Conservation (phyloP, 345 rosid species). For the Eucalyptus pauciflora region DNA sequence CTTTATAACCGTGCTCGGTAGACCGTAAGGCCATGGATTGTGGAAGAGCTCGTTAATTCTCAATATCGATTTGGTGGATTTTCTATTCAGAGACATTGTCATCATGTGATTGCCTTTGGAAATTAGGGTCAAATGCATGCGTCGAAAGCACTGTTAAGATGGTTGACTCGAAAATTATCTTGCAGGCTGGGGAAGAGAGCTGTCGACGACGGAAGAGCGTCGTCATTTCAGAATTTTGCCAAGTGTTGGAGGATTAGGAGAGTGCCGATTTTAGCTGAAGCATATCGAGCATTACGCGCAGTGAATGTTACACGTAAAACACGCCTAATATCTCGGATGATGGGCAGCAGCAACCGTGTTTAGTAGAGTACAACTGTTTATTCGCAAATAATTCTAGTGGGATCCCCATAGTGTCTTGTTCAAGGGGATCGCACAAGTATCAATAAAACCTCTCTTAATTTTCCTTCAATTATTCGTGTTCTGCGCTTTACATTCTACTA, state of each 20-base stretch:
- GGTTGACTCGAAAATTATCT: neutral
- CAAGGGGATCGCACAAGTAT: neutral
- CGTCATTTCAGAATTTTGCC: neutral
- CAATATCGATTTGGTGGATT: neutral
- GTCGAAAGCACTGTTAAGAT: neutral
- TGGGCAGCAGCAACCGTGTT: neutral
- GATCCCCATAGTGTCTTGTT: neutral
- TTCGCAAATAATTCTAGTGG: neutral
- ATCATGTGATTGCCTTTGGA: neutral
- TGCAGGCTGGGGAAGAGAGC: neutral
- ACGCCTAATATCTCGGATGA: neutral
- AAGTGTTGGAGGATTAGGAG: neutral
- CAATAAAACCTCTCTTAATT: too few relatives aligned
- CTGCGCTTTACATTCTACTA: neutral
- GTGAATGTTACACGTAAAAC: neutral
- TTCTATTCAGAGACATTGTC: neutral
- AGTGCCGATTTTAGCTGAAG: neutral
- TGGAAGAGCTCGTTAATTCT: neutral
- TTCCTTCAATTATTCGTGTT: neutral
- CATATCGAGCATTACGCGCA: neutral
- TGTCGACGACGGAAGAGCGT: neutral
- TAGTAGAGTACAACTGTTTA: fast-evolving
- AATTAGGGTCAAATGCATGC: neutral
- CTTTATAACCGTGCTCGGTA: fast-evolving
- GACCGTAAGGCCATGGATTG: neutral